Evolutionary conservation across 2,329 filamentous ascomycete genomes (phyloP), one percentile per base, ranked within the genome.

Genomic region (Leptosphaerulina australis): DNA sequence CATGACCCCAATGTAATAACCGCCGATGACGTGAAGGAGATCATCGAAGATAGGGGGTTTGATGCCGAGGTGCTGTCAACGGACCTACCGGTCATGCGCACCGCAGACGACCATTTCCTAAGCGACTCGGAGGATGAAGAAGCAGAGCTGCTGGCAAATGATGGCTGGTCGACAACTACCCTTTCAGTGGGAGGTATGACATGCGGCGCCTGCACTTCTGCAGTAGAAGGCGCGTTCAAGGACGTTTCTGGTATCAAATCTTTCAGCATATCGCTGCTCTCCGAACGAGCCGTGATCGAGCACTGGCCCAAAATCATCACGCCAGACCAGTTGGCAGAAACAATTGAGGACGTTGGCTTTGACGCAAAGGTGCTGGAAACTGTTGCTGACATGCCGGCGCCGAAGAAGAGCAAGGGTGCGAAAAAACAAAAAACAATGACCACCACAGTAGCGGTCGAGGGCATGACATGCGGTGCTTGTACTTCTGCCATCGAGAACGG

Each of bases 391-490:
- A 49, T 58, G 11, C 44, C 64, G 24, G 53, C 53, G 21, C 58
- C 55, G 26, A 69, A 66, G 37, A 66, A 66, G 38, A 76, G 73
- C 44, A 63, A 70, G 53, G 62, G 57, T 39, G 65, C 68, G 55
- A 71, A 60, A 72, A 77, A 55, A 74, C 76, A 40, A 65, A 83
- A 55, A 49, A 74, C 69, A 24, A 80, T 87, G 48, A 90, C 85
- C 0, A 97, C 92, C 0, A 97, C 92, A 0, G 81, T 99, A 14
- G 86, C 89, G 4, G 90, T 99, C 45, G 90, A 94, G 60, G 94
- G 94, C 40, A 99, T 99, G 94, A 99, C 94, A 1, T 97, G 94
- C 69, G 93, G 93, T 17, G 91, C 94, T 31, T 99, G 94, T 74
- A 97, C 94, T 0, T 93, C 93, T 1, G 91, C 93, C 5, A 86